Evolutionary conservation across 1,139 yeast genomes (phyloP), one percentile per base, ranked within the genome.

Genomic region (Pichia sp.): DNA sequence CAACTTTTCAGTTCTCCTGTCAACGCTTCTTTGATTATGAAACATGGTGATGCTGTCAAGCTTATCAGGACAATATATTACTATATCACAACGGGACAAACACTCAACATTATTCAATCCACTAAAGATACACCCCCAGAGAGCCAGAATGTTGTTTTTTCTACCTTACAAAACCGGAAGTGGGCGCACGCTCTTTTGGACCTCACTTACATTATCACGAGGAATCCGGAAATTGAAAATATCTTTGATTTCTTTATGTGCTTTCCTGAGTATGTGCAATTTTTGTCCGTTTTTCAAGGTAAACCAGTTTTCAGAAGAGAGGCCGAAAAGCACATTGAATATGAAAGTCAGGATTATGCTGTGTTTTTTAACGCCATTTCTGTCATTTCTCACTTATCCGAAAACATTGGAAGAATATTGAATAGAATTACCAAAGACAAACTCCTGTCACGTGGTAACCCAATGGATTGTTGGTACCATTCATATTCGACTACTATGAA

Each of bases 141-240:
- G 20, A 55, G 64, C 11, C 70, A 64, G 42, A 72, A 60, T 22
- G 58, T 69, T 17, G 61, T 67, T 0, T 58, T 70, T 44, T 55
- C 59, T 22, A 66, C 81, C 42, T 67, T 87, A 48, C 81, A 80
- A 45, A 86, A 83, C 51, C 66, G 95, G 45, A 69, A 88, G 45
- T 80, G 93, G 71, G 85, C 91, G 16, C 94, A 86, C 49, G 70
- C 86, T 3, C 81, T 88, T 51, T 80, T 82, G 44, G 98, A 91
- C 56, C 64, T 87, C 38, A 85, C 91, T 28, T 84, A 83, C 49
- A 68, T 87, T 21, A 61, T 88, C 40, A 75, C 82, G 36, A 68
- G 94, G 42, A 83, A 84, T 39, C 70, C 74, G 11, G 72, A 74
- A 24, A 42, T 44, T 29, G 45, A 44, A 2, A 42, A 42, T 17